These are phyloP conservation scores for Salvia splendens DNA, from an alignment of 257 asterid genomes.

Conservation along the genomic window DNA sequence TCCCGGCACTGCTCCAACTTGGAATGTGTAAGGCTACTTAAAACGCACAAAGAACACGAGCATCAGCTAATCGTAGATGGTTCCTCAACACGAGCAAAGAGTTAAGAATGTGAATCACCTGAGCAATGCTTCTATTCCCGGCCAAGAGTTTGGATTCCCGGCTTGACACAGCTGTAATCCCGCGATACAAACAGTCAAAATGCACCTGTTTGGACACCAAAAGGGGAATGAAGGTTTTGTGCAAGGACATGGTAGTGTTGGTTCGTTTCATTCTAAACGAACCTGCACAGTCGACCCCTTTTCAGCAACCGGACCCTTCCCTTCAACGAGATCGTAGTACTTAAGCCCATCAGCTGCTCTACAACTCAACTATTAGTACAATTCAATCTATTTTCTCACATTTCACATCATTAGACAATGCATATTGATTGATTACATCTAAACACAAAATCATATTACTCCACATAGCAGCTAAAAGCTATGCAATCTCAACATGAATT, in stretches of 20 bases:
- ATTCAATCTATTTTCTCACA: not conserved
- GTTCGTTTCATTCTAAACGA: not conserved
- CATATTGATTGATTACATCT: not conserved
- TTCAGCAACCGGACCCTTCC: conserved; percentile 82
- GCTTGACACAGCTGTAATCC: conserved; percentile 92
- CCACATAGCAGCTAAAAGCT: not conserved
- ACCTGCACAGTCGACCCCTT: conserved; percentile 88
- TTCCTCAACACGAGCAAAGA: not conserved
- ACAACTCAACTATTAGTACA: conserved; percentile 30
- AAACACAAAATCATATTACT: not conserved
- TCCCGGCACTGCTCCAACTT: conserved; percentile 87
- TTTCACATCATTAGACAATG: not conserved
- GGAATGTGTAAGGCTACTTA: conserved; percentile 91
- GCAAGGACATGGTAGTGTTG: not conserved
- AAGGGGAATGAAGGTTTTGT: not conserved
- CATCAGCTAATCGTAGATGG: conserved; percentile 35
- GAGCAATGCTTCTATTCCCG: conserved; percentile 87
- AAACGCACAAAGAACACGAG: conserved; percentile 23
- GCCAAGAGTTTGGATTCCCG: conserved; percentile 95
- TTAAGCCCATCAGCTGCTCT: conserved; percentile 83
- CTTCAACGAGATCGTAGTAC: conserved; percentile 77
- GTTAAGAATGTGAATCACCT: conserved; percentile 48
- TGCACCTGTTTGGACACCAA: conserved; percentile 58
- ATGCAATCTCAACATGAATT: not conserved
- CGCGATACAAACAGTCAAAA: conserved; percentile 88